These are phyloP conservation scores for Aspergillus caelatus DNA, from an alignment of 2,329 filamentous ascomycete species.

Conservation along the genomic window DNA sequence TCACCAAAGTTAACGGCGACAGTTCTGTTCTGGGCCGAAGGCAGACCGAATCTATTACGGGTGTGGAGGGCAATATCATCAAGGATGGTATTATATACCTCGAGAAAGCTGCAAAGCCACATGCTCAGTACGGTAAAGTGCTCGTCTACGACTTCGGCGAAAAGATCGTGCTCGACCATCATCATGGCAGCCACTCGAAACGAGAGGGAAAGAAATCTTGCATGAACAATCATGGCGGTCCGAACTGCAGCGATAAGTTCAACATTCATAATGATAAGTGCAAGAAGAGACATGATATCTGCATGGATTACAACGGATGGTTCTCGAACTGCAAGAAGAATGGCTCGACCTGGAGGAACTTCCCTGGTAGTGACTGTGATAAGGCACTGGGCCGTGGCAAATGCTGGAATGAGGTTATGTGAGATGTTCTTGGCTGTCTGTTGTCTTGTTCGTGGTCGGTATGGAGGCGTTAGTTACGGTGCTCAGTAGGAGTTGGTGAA, in stretches of 20 bases:
- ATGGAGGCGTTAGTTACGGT: neutral
- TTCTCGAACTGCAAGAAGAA: conserved; percentile 2
- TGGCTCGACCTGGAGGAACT: conserved; percentile 6
- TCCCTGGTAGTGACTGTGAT: neutral
- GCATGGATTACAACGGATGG: neutral
- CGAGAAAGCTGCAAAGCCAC: neutral
- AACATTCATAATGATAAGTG: neutral
- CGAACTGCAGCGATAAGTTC: conserved; percentile 4
- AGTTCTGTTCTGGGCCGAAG: neutral
- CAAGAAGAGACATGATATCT: neutral
- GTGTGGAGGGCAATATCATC: neutral
- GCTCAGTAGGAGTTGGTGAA: neutral
- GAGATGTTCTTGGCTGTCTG: neutral
- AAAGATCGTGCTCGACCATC: neutral
- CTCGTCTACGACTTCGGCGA: neutral
- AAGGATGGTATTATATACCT: neutral
- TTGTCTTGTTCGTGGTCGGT: neutral
- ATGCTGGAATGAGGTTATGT: neutral
- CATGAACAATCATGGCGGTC: neutral
- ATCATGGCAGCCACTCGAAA: neutral
- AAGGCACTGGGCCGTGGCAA: neutral
- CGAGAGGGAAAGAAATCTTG: neutral
- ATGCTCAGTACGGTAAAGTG: neutral
- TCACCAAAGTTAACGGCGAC: neutral
- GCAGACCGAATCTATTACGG: neutral